Conservation (phyloP, 768 basidiomycete species). For the Tubosaeta sp. region DNA sequence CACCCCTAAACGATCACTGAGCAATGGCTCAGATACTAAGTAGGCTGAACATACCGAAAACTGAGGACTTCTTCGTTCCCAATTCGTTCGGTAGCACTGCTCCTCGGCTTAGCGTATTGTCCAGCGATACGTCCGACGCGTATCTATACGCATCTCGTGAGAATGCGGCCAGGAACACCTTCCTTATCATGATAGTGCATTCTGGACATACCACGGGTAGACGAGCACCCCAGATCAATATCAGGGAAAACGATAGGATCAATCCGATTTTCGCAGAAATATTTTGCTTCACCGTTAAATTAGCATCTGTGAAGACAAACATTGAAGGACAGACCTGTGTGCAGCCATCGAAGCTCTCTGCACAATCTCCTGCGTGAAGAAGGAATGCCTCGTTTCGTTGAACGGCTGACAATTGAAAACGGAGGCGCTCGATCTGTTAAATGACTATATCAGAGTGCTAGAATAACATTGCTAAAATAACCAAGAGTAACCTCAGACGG, state of each 20-base stretch:
- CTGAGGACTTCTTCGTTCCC: slow-evolving; percentile 74
- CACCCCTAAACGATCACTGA: slow-evolving; percentile 55
- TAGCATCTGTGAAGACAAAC: slow-evolving; percentile 1
- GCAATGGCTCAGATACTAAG: neutral
- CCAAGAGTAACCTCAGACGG: slow-evolving; percentile 74
- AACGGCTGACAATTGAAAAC: slow-evolving; percentile 74
- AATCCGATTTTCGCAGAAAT: slow-evolving; percentile 86
- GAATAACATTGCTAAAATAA: slow-evolving; percentile 2
- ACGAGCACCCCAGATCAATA: slow-evolving; percentile 90
- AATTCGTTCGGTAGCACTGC: slow-evolving; percentile 75
- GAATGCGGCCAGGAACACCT: neutral
- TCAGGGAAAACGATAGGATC: slow-evolving; percentile 91
- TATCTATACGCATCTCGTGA: slow-evolving; percentile 39
- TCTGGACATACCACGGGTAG: slow-evolving; percentile 73
- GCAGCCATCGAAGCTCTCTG: slow-evolving; percentile 92
- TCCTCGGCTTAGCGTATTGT: slow-evolving; percentile 93
- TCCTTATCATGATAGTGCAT: neutral
- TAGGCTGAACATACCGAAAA: slow-evolving; percentile 61
- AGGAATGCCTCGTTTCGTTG: slow-evolving; percentile 89
- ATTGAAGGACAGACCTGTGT: slow-evolving; percentile 56
- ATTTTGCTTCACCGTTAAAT: slow-evolving; percentile 55
- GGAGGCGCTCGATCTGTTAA: slow-evolving; percentile 72
- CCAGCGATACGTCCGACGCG: slow-evolving; percentile 92
- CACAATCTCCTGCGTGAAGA: slow-evolving; percentile 96
- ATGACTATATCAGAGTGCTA: slow-evolving; percentile 24